Evolutionary conservation across 164 flowering plant species (phyloP).

Genomic region (Protea cynaroides): DNA sequence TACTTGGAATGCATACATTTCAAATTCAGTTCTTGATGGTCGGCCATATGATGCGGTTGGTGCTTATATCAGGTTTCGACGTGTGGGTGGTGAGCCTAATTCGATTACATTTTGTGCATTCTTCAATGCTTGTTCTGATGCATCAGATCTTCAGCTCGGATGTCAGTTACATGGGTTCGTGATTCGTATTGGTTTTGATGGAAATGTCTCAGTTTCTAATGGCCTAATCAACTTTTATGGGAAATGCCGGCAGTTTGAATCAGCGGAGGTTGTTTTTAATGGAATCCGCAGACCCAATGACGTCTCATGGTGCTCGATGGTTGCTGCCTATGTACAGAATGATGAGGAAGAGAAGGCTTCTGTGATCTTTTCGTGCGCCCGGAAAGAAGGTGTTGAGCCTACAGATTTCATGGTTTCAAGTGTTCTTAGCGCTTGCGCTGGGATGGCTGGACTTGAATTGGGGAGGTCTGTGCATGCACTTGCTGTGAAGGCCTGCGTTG

Average conservation of each 20-base stretch:
- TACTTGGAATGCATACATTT: conserved; percentile 75
- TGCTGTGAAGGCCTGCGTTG: conserved; percentile 69
- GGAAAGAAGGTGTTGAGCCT: conserved; percentile 41
- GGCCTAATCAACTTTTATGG: conserved; percentile 90
- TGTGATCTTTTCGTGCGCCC: conserved; percentile 33
- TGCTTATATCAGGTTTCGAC: conserved; percentile 43
- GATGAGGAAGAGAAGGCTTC: conserved; percentile 70
- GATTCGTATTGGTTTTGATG: conserved; percentile 39
- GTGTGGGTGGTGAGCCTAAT: conserved; percentile 43
- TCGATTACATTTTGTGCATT: conserved; percentile 70
- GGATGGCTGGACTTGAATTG: conserved; percentile 52
- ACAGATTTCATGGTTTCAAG: conserved; percentile 76
- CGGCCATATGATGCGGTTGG: conserved; percentile 32
- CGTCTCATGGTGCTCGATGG: conserved; percentile 79
- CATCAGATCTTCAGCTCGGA: conserved; percentile 33
- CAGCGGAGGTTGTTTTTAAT: conserved; percentile 44
- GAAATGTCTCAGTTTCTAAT: conserved; percentile 51
- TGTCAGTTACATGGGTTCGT: conserved; percentile 58
- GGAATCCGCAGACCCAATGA: conserved; percentile 32
- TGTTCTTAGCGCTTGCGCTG: conserved; percentile 76
- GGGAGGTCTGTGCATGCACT: conserved; percentile 68
- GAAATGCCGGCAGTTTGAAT: conserved; percentile 46
- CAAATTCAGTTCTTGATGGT: conserved; percentile 57
- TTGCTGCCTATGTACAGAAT: conserved; percentile 63
- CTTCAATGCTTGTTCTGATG: conserved; percentile 79